phyloP scores from a whole-genome alignment of 306 rosid species.

The Cucumis cinereus region DNA sequence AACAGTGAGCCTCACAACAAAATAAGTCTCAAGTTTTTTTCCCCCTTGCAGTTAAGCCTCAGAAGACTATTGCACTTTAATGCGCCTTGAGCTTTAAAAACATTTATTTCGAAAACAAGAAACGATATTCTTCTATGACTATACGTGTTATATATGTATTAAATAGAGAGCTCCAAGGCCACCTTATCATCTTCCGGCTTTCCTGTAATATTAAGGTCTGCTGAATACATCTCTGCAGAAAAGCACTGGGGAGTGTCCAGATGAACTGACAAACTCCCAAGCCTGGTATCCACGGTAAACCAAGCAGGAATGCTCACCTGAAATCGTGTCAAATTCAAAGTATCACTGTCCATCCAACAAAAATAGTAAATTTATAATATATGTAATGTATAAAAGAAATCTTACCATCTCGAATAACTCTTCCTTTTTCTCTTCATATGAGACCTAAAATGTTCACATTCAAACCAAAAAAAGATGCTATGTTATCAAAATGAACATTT shows the following conservation, averaged over 20 bases:
- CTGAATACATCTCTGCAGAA: constrained; percentile 96
- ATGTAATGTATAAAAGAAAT: constrained; percentile 8
- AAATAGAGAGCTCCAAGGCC: not conserved
- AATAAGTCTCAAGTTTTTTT: too few relatives aligned
- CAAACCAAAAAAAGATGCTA: constrained; percentile 9
- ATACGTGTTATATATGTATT: not conserved
- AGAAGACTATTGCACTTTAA: too few relatives aligned
- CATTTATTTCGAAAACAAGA: not conserved
- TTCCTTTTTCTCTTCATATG: constrained; percentile 83
- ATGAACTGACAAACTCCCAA: constrained; percentile 94
- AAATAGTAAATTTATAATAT: constrained; percentile 3
- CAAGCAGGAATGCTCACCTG: constrained; percentile 98
- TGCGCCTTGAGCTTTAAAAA: too few relatives aligned
- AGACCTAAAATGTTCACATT: constrained; percentile 43
- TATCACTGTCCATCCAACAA: constrained; percentile 9
- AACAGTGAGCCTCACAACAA: too few relatives aligned
- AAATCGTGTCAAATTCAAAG: constrained; percentile 19
- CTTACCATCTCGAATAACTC: constrained; percentile 92
- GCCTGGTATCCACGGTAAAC: constrained; percentile 96
- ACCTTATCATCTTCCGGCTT: constrained; percentile 99
- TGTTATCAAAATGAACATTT: not conserved
- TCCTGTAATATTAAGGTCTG: constrained; percentile 74
- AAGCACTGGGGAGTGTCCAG: constrained; percentile 93
- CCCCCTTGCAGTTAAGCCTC: too few relatives aligned
- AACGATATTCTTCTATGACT: not conserved